A percentile compares a stretch with the other conserved stretches of the same genome.
Conservation (phyloP, 2,329 filamentous ascomycete species). For the Orbilia quercus region DNA sequence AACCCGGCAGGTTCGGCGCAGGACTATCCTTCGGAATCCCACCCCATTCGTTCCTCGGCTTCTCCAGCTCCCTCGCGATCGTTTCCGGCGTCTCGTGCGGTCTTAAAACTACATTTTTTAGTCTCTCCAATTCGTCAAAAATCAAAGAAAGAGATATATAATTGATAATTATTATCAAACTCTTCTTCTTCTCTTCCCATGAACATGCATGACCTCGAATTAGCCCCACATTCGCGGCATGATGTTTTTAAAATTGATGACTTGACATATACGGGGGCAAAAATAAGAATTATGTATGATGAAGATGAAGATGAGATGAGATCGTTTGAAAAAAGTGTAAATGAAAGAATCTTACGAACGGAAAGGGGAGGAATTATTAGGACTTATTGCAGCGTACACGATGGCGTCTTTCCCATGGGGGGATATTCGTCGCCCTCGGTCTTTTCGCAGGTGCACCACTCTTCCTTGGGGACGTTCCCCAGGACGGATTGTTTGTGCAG, state of each 20-base stretch:
- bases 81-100: constrained; percentile 36
- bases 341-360: constrained; percentile 10
- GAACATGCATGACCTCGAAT: constrained; percentile 1
- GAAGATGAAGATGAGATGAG: too few species aligned
- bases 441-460: constrained; percentile 50
- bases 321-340: too few species aligned
- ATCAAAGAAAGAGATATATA: not conserved
- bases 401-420: constrained; percentile 44
- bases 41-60: constrained; percentile 45
- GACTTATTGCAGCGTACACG: constrained; percentile 43
- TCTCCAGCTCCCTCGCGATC: constrained; percentile 35
- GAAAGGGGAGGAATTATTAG: not conserved
- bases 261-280: constrained; percentile 11
- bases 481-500: constrained; percentile 26
- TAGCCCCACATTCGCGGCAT: constrained; percentile 51
- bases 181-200: constrained; percentile 1
- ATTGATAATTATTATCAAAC: not conserved
- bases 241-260: constrained; percentile 46
- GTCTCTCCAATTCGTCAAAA: not conserved
- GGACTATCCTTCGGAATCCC: constrained; percentile 46
- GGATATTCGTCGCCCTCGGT: constrained; percentile 28
- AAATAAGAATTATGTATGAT: too few species aligned
- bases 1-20: constrained; percentile 1
- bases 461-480: constrained; percentile 27
- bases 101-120: constrained; percentile 20